These are phyloP conservation scores for Striga asiatica DNA, from an alignment of 257 asterid genomes.

Conservation along the genomic window DNA sequence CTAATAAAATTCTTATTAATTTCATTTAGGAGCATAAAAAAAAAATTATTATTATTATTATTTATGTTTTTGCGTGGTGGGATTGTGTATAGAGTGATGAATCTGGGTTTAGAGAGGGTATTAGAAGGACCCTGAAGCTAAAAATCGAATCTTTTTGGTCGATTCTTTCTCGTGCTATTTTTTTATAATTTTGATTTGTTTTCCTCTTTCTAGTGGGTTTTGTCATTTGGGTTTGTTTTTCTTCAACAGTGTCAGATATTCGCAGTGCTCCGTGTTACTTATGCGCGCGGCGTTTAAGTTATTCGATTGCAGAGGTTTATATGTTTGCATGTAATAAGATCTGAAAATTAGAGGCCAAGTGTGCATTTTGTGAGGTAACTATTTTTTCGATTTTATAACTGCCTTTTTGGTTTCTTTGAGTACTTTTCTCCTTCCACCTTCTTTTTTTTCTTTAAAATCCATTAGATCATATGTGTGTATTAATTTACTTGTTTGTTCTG, in stretches of 20 bases:
- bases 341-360: conserved; percentile 31
- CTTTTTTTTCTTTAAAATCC: not conserved
- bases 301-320: conserved; percentile 17
- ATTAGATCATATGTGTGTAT: not conserved
- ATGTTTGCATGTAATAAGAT: conserved; percentile 52
- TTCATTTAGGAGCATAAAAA: conserved; percentile 6
- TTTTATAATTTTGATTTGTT: not conserved
- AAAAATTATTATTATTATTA: too few relatives aligned
- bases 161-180: too few relatives aligned
- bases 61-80: not conserved
- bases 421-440: not conserved
- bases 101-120: not conserved
- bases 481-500: not conserved
- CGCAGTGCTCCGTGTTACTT: conserved; percentile 33
- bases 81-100: conserved; percentile 12
- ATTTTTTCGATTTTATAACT: conserved; percentile 1
- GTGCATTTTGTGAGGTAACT: conserved; percentile 31
- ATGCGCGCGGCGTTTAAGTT: conserved; percentile 37
- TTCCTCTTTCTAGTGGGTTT: conserved; percentile 8
- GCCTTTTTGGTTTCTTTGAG: conserved; percentile 5
- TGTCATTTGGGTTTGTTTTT: not conserved
- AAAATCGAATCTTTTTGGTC: too few relatives aligned
- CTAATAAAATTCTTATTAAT: conserved; percentile 10
- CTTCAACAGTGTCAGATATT: too few relatives aligned
- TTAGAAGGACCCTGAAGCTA: not conserved